Conservation (phyloP, 495 filamentous ascomycete genomes). For the Beverwykella pulmonaria region DNA sequence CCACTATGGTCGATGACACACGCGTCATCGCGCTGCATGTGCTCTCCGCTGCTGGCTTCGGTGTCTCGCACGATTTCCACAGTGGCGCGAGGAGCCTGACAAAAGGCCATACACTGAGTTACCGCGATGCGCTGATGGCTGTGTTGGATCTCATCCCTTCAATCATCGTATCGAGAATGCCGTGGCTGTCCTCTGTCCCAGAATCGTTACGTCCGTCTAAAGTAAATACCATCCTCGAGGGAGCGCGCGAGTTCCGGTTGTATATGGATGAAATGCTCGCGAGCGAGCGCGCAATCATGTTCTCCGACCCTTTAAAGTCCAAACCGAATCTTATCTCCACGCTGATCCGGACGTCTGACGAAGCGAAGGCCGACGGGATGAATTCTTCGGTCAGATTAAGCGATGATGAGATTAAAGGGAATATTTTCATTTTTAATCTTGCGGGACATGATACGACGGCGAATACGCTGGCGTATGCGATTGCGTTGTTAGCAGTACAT, state of each 20-base stretch:
- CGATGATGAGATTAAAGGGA: slow-evolving; percentile 39
- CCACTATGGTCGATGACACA: slow-evolving; percentile 28
- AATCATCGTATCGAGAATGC: neutral
- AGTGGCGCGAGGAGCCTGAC: neutral
- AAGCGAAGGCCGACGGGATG: slow-evolving; percentile 16
- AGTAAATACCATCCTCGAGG: slow-evolving; percentile 15
- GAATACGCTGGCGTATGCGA: slow-evolving; percentile 34
- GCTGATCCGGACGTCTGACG: slow-evolving; percentile 28
- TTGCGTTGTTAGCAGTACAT: slow-evolving; percentile 27
- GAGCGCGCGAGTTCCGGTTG: neutral
- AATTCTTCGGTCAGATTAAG: slow-evolving; percentile 11
- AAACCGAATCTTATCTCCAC: slow-evolving; percentile 36
- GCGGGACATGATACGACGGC: slow-evolving; percentile 41
- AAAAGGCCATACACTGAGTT: slow-evolving; percentile 17
- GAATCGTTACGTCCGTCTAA: neutral
- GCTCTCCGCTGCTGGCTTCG: slow-evolving; percentile 30
- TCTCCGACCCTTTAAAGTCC: neutral
- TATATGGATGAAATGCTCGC: slow-evolving; percentile 37
- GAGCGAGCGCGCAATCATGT: slow-evolving; percentile 5
- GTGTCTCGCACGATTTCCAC: slow-evolving; percentile 24
- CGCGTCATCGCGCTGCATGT: slow-evolving; percentile 33
- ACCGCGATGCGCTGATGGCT: slow-evolving; percentile 29
- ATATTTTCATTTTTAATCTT: slow-evolving; percentile 39
- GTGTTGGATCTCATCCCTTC: slow-evolving; percentile 13
- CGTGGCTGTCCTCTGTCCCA: neutral